Evolutionary conservation across 805 yeast genomes (phyloP).

Genomic region (Candida maris): DNA sequence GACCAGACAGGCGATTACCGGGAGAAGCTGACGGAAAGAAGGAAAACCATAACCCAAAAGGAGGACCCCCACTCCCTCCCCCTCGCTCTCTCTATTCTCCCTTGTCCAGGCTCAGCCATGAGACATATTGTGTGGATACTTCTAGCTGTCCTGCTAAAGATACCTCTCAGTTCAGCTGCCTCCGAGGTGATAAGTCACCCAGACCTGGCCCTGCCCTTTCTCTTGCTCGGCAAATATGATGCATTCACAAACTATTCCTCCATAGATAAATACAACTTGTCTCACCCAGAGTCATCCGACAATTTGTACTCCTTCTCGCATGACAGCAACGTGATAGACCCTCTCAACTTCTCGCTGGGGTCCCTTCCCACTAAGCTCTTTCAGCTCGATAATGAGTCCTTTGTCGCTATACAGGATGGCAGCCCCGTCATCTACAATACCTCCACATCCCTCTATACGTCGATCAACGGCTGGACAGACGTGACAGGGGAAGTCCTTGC

Average conservation of each 20-base stretch:
- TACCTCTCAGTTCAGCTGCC: background rate
- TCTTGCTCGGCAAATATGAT: conserved; percentile 27
- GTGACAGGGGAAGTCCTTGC: conserved; percentile 41
- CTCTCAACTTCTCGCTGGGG: conserved; percentile 8
- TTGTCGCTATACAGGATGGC: conserved; percentile 24
- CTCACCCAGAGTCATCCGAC: conserved; percentile 8
- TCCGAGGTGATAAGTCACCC: conserved; percentile 14
- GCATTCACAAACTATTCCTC: conserved; percentile 23
- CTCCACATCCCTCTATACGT: background rate
- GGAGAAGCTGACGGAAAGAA: no score
- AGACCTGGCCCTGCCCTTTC: conserved; percentile 18
- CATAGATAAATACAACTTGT: conserved; percentile 21
- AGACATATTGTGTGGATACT: background rate
- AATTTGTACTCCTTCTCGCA: conserved; percentile 20
- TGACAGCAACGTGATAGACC: conserved; percentile 14
- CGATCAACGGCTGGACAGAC: conserved; percentile 23
- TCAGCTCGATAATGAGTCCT: conserved; percentile 12
- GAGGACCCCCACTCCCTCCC: no score
- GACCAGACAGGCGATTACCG: no score
- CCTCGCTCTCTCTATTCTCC: background rate
- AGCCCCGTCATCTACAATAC: conserved; percentile 22
- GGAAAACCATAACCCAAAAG: no score
- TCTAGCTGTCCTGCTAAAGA: background rate
- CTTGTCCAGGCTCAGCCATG: background rate
- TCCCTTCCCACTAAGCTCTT: conserved; percentile 13